Conservation (phyloP, 257 asterid species). For the Solanum chiquidenum region DNA sequence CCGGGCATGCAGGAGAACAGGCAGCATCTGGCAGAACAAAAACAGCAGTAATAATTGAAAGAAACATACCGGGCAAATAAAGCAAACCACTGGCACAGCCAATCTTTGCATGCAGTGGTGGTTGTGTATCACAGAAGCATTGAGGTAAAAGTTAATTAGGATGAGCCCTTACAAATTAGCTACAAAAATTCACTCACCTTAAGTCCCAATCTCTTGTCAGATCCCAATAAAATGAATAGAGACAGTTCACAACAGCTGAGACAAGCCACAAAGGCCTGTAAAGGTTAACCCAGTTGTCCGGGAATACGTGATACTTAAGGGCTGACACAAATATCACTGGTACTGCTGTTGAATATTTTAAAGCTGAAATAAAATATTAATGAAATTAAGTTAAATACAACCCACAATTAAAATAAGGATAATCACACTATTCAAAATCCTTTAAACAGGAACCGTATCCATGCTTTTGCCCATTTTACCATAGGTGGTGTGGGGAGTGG, state of each 20-base stretch:
- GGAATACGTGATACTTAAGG: slow-evolving; percentile 81
- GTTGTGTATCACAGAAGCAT: background rate
- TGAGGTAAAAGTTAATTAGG: background rate
- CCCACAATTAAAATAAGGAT: background rate
- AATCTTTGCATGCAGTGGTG: background rate
- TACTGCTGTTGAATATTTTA: slow-evolving; percentile 86
- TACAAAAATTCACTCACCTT: slow-evolving; percentile 35
- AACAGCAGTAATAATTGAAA: background rate
- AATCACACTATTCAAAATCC: background rate
- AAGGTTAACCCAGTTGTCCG: slow-evolving; percentile 60
- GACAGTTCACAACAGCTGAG: slow-evolving; percentile 66
- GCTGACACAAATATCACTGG: slow-evolving; percentile 90
- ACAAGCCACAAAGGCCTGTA: slow-evolving; percentile 91
- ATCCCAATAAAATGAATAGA: slow-evolving; percentile 97
- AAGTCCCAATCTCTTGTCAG: slow-evolving; percentile 91
- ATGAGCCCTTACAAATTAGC: background rate
- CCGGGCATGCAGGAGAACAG: background rate
- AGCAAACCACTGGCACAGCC: background rate
- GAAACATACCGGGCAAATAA: background rate
- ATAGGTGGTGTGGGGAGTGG: background rate
- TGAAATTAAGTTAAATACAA: background rate
- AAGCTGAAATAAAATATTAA: slow-evolving; percentile 50
- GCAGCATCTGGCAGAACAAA: background rate
- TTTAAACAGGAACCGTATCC: no score
- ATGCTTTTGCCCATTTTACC: background rate